phyloP scores from a whole-genome alignment of 345 rosid species.

The Corymbia maculata region DNA sequence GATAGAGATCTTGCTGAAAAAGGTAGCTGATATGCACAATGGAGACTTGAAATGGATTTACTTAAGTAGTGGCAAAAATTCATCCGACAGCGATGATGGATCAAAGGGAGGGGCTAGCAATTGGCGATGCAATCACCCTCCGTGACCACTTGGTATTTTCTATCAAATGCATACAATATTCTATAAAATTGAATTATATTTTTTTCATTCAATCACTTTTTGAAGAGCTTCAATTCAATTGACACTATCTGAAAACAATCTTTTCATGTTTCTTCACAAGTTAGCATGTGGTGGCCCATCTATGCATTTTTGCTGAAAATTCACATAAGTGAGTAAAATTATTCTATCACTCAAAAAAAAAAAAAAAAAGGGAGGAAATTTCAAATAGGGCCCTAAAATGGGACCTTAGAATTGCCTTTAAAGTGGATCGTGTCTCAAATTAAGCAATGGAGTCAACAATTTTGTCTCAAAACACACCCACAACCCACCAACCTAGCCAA shows the following conservation, averaged over 20 bases:
- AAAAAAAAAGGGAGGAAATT: not conserved
- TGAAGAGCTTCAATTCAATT: not conserved
- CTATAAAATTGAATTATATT: not conserved
- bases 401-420: not conserved
- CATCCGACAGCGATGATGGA: accelerated
- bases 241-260: not conserved
- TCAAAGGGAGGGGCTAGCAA: not conserved
- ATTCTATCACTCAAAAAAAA: not conserved
- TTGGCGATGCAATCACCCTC: accelerated
- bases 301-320: not conserved
- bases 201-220: not conserved
- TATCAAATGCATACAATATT: not conserved
- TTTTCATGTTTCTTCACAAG: not conserved
- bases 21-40: not conserved
- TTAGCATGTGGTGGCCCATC: not conserved
- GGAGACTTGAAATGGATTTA: not conserved
- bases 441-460: not conserved
- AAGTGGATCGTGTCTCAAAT: not conserved
- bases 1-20: not conserved
- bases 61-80: not conserved
- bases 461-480: not conserved
- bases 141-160: not conserved
- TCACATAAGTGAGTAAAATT: not conserved
- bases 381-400: not conserved
- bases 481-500: not conserved